These are phyloP conservation scores for Trifolium subterraneum DNA, from an alignment of 306 rosid genomes.

Conservation along the genomic window DNA sequence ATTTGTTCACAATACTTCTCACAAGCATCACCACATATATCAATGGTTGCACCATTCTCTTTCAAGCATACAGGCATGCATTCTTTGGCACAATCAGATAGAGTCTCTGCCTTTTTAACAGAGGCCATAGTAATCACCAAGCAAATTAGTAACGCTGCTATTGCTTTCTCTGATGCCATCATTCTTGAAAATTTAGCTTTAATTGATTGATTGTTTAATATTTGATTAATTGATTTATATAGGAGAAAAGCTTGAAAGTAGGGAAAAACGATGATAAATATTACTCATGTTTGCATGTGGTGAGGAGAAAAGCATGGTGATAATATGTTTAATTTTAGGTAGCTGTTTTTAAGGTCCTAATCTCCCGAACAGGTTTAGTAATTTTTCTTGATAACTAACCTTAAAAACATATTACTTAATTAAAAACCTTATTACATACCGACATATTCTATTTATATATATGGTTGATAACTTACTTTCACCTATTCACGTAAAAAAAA, in stretches of 20 bases:
- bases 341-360: not conserved
- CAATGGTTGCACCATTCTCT: constrained; percentile 46
- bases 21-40: constrained; percentile 47
- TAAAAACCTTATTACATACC: too few relatives aligned
- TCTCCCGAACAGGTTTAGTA: not conserved
- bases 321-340: constrained; percentile 2
- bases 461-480: too few relatives aligned
- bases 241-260: not conserved
- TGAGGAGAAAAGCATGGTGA: constrained; percentile 20
- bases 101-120: constrained; percentile 27
- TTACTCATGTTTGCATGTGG: not conserved
- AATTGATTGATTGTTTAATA: not conserved
- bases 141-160: constrained; percentile 25
- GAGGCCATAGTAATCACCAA: constrained; percentile 38
- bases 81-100: constrained; percentile 45
- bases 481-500: too few relatives aligned
- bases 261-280: not conserved
- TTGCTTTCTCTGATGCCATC: constrained; percentile 39
- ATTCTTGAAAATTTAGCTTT: not conserved
- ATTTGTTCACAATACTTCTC: constrained; percentile 34
- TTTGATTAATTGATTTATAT: constrained; percentile 25
- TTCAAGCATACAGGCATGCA: constrained; percentile 66
- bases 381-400: too few relatives aligned
- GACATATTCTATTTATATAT: too few relatives aligned
- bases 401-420: too few relatives aligned